These are phyloP conservation scores for Silene conica DNA, from an alignment of 148 eudicot genomes.

Conservation along the genomic window DNA sequence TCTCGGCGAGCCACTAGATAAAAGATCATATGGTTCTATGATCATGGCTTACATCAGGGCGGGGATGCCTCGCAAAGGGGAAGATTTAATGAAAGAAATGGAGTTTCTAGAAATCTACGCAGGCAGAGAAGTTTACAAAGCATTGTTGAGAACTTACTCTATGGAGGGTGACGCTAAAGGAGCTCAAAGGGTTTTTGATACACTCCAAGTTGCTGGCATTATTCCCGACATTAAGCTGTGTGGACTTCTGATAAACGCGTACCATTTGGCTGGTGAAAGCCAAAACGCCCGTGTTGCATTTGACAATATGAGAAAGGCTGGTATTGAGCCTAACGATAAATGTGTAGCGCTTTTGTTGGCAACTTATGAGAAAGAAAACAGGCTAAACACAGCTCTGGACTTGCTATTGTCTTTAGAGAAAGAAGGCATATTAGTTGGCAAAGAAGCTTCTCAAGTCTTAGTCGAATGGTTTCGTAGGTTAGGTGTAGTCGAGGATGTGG, in stretches of 20 bases:
- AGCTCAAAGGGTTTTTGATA: constrained; percentile 77
- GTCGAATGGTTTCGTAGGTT: constrained; percentile 70
- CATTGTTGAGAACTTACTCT: constrained; percentile 84
- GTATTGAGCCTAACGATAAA: constrained; percentile 69
- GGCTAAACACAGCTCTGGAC: constrained; percentile 57
- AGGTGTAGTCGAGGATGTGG: constrained; percentile 84
- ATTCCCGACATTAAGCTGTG: constrained; percentile 69
- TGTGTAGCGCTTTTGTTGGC: constrained; percentile 66
- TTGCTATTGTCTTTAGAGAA: constrained; percentile 61
- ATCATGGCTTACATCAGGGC: constrained; percentile 88
- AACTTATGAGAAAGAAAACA: constrained; percentile 64
- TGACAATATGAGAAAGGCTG: constrained; percentile 62
- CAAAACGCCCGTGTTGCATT: constrained; percentile 58
- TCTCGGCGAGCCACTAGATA: constrained; percentile 62
- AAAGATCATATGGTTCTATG: constrained; percentile 85
- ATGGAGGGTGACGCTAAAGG: constrained; percentile 69
- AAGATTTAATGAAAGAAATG: constrained; percentile 64
- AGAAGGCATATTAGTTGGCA: constrained; percentile 56
- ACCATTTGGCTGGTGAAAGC: constrained; percentile 49
- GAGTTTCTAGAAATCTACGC: constrained; percentile 56
- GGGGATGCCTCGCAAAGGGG: constrained; percentile 52
- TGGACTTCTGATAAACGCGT: constrained; percentile 81
- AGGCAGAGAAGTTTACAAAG: constrained; percentile 79
- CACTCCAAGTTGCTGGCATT: constrained; percentile 70
- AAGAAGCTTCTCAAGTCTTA: constrained; percentile 62